A percentile compares a stretch with the other conserved stretches of the same genome.
Conservation (phyloP, 495 filamentous ascomycete species). For the Neurospora sp. region DNA sequence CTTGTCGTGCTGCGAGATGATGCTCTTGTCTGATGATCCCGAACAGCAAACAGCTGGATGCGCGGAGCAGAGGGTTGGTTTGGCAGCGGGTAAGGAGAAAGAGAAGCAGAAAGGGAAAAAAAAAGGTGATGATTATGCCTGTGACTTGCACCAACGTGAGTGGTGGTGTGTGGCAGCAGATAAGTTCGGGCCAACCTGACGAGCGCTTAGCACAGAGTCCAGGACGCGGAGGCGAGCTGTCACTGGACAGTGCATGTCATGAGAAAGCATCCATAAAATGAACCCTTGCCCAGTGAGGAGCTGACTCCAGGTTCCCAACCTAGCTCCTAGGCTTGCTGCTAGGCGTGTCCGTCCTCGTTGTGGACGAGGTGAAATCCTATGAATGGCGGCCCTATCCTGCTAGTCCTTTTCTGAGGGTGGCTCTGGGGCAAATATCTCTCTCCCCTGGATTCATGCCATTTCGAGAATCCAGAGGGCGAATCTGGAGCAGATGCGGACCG, state of each 20-base stretch:
- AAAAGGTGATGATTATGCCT: constrained; percentile 2
- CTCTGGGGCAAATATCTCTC: neutral
- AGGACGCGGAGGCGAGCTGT: constrained; percentile 11
- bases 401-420: neutral
- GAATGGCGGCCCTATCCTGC: neutral
- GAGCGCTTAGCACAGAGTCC: constrained; percentile 20
- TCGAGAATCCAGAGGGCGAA: neutral
- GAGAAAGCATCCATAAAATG: constrained; percentile 21
- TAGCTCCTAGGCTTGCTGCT: neutral
- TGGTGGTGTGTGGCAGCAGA: constrained; percentile 18
- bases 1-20: constrained; percentile 23
- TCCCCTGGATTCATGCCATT: neutral
- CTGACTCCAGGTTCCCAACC: neutral
- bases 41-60: neutral
- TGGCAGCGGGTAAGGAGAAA: constrained; percentile 1
- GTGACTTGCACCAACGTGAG: neutral
- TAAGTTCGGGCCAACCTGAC: constrained; percentile 14
- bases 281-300: constrained; percentile 3
- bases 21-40: neutral
- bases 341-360: neutral
- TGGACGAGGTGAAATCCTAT: neutral
- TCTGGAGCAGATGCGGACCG: constrained; percentile 15
- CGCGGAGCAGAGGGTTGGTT: constrained; percentile 2
- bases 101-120: constrained; percentile 2
- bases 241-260: constrained; percentile 17